Base-by-base conservation (phyloP, 495 filamentous ascomycete species). In the Neurospora intermedia region DNA sequence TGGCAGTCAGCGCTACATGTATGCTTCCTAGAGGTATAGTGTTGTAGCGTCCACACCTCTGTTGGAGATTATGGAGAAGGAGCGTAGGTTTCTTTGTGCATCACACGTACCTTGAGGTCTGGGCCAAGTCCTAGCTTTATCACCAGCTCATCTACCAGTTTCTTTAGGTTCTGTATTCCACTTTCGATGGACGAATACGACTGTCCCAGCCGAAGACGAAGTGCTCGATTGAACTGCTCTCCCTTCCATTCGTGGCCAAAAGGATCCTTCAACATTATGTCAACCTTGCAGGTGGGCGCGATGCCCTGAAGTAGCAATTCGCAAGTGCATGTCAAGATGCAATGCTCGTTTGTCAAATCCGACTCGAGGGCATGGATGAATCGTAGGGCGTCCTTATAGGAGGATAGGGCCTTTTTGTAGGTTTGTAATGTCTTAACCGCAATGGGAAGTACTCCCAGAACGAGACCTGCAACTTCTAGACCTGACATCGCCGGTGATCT, bases 371-470 rank as follows among this genome's bases (percentile, higher is more conserved):
- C 4, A 4, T 48, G n/a, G 4, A 48, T 9, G 10, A 48, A 1
- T 2, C n/a, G 3, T 0, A 48, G 3, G 76, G 77, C 79, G 39
- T 75, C 70, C 39, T 74, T 48, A 27, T 80, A 27, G 4, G 75
- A 74, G 31, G 78, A 73, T 40, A 80, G 77, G 6, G 78, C 77
- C 46, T 77, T 74, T 43, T 72, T 69, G 71, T 82, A 83, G 73
- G 79, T 75, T 43, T 83, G 77, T 1, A 76, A 69, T 0, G 79
- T 78, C 3, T 75, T 75, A 1, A 83, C 77, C 0, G 80, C 72
- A 2, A 84, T 42, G 1, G 82, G 82, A 43, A 84, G 79, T 8
- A 71, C 75, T 0, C 75, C 82, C 1, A 84, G 77, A 15, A 84
- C 75, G 10, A 82, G 69, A 11, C 82, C 82, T 46, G 73, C 79